Evolutionary conservation across 768 basidiomycete species (phyloP), one percentile per base, ranked within the genome.

Genomic region (Hericium alpestre): DNA sequence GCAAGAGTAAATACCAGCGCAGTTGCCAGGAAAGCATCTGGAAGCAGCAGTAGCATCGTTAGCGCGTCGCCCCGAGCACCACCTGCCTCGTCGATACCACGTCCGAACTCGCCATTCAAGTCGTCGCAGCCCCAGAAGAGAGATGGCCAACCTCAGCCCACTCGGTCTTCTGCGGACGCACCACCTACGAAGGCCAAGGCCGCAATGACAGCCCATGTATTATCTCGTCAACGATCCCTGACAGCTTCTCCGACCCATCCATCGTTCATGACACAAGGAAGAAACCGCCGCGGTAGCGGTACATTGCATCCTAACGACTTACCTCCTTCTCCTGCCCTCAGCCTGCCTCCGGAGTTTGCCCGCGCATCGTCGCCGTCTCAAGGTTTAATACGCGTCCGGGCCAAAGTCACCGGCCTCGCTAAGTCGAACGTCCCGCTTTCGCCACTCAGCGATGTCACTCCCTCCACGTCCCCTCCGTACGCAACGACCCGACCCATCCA

Each of bases 1-100:
- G 83, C 81, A 57, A 87, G 83, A 69, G 73, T 87, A 40, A 85
- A 81, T 63, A 76, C 72, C 58, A 79, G 73, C 61, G 80, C 79
- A 13, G 66, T 59, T 39, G 49, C 60, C 12, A 61, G 66, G 51
- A 69, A 66, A 58, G 23, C 58, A 41, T 55, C 61, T 50, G 57
- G 58, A 38, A 59, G 69, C 10, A 59, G 65, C 9, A 54, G 61
- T 50, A 63, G 64, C 56, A 64, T 58, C 56, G 32, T 32, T 32
- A 43, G 62, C n/a, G 56, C 58, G 38, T 57, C 64, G 38, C 25
- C 71, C 71, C 49, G 72, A 43, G 39, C 41, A 20, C 40, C 27
- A 27, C 23, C 23, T 25, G 7, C 23, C 13, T 51, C 23, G 20
- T 37, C 55, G 46, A 23, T 56, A 27, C 39, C 62, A 39, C 60